These are phyloP conservation scores for Wickerhamia fluorescens DNA, from an alignment of 805 yeast genomes.

Conservation along the genomic window DNA sequence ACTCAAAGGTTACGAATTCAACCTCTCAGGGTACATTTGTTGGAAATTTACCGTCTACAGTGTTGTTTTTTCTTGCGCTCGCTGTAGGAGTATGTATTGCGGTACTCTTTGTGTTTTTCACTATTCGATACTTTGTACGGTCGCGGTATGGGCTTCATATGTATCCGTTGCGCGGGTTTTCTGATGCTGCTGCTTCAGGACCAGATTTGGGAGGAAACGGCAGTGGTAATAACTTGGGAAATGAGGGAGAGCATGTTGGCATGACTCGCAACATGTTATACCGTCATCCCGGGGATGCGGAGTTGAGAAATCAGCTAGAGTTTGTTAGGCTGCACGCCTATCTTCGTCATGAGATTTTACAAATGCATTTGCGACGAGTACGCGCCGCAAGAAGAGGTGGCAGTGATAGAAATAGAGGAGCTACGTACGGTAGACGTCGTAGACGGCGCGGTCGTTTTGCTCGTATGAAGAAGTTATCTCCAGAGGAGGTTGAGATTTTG, in stretches of 20 bases:
- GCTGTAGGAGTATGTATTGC: conserved; percentile 58
- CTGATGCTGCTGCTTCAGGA: background rate
- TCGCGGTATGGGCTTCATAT: conserved; percentile 49
- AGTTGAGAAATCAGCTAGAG: conserved; percentile 29
- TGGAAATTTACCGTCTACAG: conserved; percentile 53
- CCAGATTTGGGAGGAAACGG: conserved; percentile 1
- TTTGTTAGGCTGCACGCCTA: conserved; percentile 27
- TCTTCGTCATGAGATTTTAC: conserved; percentile 10
- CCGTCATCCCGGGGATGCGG: conserved; percentile 13
- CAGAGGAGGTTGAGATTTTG: conserved; percentile 50
- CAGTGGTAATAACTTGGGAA: background rate
- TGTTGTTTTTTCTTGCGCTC: conserved; percentile 56
- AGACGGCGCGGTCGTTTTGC: conserved; percentile 32
- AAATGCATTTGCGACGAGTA: background rate
- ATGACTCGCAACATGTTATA: conserved; percentile 1
- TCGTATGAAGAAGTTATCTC: conserved; percentile 46
- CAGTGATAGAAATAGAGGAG: conserved; percentile 15
- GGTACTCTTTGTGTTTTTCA: conserved; percentile 48
- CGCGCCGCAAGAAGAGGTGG: background rate
- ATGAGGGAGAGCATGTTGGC: no score
- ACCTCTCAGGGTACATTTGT: conserved; percentile 20
- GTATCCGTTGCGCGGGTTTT: conserved; percentile 15
- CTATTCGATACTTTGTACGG: conserved; percentile 52
- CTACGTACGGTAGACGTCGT: no score
- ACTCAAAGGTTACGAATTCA: background rate